A percentile compares a stretch with the other conserved stretches of the same genome.
Conservation (phyloP, 2,329 filamentous ascomycete species). For the Chaetoscypha palmicola region DNA sequence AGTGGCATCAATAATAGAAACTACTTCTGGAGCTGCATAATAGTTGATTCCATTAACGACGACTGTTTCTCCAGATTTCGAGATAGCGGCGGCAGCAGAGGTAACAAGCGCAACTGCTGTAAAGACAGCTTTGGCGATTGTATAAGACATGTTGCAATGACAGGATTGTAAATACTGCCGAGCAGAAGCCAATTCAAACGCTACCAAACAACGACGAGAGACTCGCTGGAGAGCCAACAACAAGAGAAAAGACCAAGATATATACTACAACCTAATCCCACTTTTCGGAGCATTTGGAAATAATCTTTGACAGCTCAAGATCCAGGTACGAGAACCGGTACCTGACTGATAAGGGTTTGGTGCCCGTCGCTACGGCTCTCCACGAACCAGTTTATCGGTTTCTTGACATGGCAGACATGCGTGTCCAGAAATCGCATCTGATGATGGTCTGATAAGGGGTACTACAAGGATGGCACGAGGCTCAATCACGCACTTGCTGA, state of each 20-base stretch:
- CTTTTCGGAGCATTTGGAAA: background rate
- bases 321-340: background rate
- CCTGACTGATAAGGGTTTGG: background rate
- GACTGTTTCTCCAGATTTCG: conserved; percentile 14
- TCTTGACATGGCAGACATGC: background rate
- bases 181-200: background rate
- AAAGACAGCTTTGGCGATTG: background rate
- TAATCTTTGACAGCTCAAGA: background rate
- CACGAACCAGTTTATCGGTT: background rate
- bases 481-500: background rate
- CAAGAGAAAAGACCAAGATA: background rate
- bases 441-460: background rate
- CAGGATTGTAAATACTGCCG: background rate
- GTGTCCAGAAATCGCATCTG: background rate
- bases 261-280: background rate
- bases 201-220: background rate
- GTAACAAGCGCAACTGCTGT: conserved; percentile 3
- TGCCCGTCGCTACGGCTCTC: background rate
- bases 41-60: conserved; percentile 31
- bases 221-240: background rate
- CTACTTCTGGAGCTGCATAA: conserved; percentile 23
- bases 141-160: conserved; percentile 1
- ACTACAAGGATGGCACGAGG: background rate
- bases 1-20: conserved; percentile 19
- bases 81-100: conserved; percentile 6